Evolutionary conservation across 352 stramenopile species (phyloP).

Genomic region (Phytophthora constricta): DNA sequence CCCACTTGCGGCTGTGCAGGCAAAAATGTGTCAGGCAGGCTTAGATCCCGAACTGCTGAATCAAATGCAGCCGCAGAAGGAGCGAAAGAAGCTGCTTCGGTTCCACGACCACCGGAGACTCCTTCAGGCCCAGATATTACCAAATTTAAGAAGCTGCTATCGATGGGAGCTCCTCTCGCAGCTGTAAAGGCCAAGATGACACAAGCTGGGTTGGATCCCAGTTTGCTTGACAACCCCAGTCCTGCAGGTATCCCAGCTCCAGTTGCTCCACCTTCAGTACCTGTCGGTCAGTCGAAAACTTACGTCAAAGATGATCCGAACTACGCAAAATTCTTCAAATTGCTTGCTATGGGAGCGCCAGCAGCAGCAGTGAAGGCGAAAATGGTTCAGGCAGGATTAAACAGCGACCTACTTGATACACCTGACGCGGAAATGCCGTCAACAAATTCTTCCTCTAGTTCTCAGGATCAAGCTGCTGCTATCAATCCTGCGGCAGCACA

Average conservation of each 20-base stretch:
- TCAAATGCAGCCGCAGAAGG: conserved; percentile 64
- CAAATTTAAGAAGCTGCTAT: conserved; percentile 72
- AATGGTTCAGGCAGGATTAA: conserved; percentile 82
- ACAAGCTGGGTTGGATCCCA: conserved; percentile 67
- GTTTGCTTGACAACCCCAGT: conserved; percentile 43
- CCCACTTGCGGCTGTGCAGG: conserved; percentile 71
- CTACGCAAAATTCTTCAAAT: conserved; percentile 78
- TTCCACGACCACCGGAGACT: conserved; percentile 1
- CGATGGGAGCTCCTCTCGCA: conserved; percentile 62
- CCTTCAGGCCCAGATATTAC: conserved; percentile 30
- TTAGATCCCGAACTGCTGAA: conserved; percentile 62
- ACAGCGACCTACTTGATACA: conserved; percentile 75
- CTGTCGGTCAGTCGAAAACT: conserved; percentile 3
- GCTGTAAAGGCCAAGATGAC: conserved; percentile 75
- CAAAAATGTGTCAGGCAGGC: conserved; percentile 84
- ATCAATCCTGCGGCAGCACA: conserved; percentile 22
- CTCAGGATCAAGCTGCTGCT: neutral
- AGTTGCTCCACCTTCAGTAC: neutral
- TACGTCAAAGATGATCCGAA: conserved; percentile 61
- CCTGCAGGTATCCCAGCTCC: neutral
- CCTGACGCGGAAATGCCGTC: conserved; percentile 54
- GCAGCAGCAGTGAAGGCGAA: conserved; percentile 62
- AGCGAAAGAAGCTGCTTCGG: conserved; percentile 44
- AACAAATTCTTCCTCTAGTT: neutral
- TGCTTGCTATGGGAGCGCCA: conserved; percentile 68